Percentiles rank a stretch among this genome's conserved stretches.
These are phyloP conservation scores for Rhynchosporium agropyri DNA, from an alignment of 2,329 filamentous ascomycete species.

Conservation along the genomic window DNA sequence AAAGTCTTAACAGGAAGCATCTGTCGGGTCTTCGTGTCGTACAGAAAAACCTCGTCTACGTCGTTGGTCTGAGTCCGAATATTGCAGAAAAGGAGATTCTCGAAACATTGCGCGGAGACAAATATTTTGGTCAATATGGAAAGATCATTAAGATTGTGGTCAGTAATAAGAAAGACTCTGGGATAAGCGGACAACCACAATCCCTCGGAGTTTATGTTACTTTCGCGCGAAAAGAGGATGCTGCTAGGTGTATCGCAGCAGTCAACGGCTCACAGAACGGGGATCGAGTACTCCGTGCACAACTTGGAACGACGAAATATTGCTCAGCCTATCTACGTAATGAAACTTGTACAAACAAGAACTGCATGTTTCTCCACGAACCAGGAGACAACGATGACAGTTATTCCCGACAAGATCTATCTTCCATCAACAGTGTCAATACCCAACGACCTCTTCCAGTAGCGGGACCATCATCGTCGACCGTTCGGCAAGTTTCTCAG, in stretches of 20 bases:
- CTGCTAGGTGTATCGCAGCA: slow-evolving; percentile 83
- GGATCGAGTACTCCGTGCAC: slow-evolving; percentile 79
- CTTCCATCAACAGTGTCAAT: slow-evolving; percentile 88
- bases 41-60: slow-evolving; percentile 98
- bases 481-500: slow-evolving; percentile 54
- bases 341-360: slow-evolving; percentile 91
- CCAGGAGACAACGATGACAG: slow-evolving; percentile 98
- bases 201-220: slow-evolving; percentile 99
- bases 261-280: slow-evolving; percentile 93
- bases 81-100: slow-evolving; percentile 91
- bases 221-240: slow-evolving; percentile 89
- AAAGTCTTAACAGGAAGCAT: slow-evolving; percentile 94
- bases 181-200: slow-evolving; percentile 50
- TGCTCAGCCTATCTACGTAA: slow-evolving; percentile 96
- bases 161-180: slow-evolving; percentile 76
- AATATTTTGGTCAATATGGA: slow-evolving; percentile 98
- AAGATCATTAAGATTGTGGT: slow-evolving; percentile 99
- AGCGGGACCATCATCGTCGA: slow-evolving; percentile 54
- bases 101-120: slow-evolving; percentile 82
- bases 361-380: slow-evolving; percentile 98
- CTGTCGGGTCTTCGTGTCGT: slow-evolving; percentile 93
- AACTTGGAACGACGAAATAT: slow-evolving; percentile 92
- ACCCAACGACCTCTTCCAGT: slow-evolving; percentile 68
- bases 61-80: slow-evolving; percentile 89
- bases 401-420: slow-evolving; percentile 91